Percentiles rank a stretch among this genome's conserved stretches.
Conservation (phyloP, 2,329 filamentous ascomycete species). For the Aspergillus fumigatiaffinis region DNA sequence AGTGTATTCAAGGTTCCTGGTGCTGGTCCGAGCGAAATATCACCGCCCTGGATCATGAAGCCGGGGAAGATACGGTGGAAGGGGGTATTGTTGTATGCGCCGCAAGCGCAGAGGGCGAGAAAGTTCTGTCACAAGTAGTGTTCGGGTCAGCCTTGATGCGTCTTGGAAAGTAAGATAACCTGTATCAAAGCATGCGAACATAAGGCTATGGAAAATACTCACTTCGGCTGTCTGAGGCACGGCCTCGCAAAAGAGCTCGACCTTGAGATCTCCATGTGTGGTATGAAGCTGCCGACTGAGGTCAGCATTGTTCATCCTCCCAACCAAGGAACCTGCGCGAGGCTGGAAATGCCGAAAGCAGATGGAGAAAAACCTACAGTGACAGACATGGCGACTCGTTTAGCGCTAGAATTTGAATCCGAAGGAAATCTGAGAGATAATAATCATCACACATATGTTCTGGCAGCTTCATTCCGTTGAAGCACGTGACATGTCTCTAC, state of each 20-base stretch:
- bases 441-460: not conserved
- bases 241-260: conserved; percentile 93
- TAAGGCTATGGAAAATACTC: conserved; percentile 18
- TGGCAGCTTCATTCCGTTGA: not conserved
- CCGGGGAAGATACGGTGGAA: conserved; percentile 61
- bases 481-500: not conserved
- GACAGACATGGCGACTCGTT: not conserved
- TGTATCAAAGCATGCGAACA: no score
- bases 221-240: conserved; percentile 89
- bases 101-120: conserved; percentile 60
- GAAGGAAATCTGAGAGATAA: not conserved
- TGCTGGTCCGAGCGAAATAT: conserved; percentile 43
- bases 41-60: conserved; percentile 64
- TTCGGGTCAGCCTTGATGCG: not conserved
- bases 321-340: not conserved
- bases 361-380: not conserved
- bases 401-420: not conserved
- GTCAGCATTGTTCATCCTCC: not conserved
- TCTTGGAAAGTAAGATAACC: not conserved
- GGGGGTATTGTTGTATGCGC: conserved; percentile 57
- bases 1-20: conserved; percentile 38
- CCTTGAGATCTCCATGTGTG: conserved; percentile 81
- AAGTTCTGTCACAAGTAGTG: conserved; percentile 49
- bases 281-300: conserved; percentile 64
- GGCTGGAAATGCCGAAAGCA: not conserved